These are phyloP conservation scores for Sugiyamaella castrensis DNA, from an alignment of 1,139 yeast species.

Conservation along the genomic window DNA sequence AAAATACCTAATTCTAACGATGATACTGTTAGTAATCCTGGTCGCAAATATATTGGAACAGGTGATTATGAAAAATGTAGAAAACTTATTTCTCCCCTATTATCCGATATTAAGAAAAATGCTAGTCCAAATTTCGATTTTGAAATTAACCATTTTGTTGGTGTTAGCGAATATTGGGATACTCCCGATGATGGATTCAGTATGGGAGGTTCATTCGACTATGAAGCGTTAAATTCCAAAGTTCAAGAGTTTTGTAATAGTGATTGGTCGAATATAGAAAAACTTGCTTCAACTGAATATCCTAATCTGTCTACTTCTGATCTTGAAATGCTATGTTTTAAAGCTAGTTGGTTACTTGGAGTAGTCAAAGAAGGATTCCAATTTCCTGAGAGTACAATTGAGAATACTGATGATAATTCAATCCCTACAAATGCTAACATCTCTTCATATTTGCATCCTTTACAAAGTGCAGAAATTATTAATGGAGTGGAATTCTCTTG, in stretches of 20 bases:
- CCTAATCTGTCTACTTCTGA: conserved; percentile 43
- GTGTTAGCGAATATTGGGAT: conserved; percentile 84
- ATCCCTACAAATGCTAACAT: conserved; percentile 17
- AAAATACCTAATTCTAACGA: not conserved
- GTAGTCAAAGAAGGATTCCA: conserved; percentile 72
- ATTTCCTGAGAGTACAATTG: conserved; percentile 44
- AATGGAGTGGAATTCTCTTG: conserved; percentile 71
- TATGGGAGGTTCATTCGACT: conserved; percentile 41
- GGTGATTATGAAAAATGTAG: conserved; percentile 61
- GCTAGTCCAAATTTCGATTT: conserved; percentile 61
- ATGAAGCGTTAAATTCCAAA: conserved; percentile 41
- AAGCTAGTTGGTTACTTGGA: conserved; percentile 68
- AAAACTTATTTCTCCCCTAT: conserved; percentile 50
- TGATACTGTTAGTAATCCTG: not conserved
- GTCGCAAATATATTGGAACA: conserved; percentile 47
- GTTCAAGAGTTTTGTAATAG: conserved; percentile 49
- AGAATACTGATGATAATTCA: conserved; percentile 10
- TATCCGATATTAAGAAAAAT: conserved; percentile 33
- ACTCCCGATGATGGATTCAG: conserved; percentile 52
- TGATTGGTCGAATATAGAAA: conserved; percentile 39
- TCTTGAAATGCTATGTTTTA: conserved; percentile 56
- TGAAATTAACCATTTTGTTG: conserved; percentile 63
- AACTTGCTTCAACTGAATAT: conserved; percentile 30
- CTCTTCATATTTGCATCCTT: conserved; percentile 41
- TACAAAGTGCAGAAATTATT: conserved; percentile 60